Percentiles rank a stretch among this genome's conserved stretches.
Conservation (phyloP, 1,139 yeast species). For the Blastobotrys petasosporus region DNA sequence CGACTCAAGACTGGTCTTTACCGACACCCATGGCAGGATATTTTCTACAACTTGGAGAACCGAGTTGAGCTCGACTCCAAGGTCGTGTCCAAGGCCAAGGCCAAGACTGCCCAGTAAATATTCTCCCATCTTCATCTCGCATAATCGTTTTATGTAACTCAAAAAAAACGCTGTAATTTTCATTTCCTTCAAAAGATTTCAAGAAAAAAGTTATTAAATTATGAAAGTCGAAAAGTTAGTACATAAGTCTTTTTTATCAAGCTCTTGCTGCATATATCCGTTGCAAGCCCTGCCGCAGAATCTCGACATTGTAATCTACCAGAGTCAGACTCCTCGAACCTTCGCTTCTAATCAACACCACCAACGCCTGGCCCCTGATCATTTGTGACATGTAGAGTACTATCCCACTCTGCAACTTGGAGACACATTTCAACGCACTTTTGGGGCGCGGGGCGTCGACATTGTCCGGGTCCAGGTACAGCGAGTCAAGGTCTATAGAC, state of each 20-base stretch:
- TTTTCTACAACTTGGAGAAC: conserved; percentile 33
- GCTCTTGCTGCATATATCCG: conserved; percentile 50
- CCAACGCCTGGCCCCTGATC: conserved; percentile 89
- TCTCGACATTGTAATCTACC: conserved; percentile 82
- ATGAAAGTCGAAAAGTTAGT: too few species aligned
- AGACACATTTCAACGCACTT: conserved; percentile 50
- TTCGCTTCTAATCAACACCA: conserved; percentile 71
- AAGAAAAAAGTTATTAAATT: neutral
- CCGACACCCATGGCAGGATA: conserved; percentile 46
- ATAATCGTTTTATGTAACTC: neutral
- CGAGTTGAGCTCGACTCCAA: conserved; percentile 36
- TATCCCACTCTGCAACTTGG: conserved; percentile 75
- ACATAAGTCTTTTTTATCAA: too few species aligned
- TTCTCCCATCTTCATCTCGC: neutral
- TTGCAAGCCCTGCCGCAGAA: conserved; percentile 72
- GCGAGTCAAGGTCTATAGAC: conserved; percentile 69
- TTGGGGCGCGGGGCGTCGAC: conserved; percentile 24
- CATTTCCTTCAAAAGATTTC: neutral
- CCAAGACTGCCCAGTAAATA: conserved; percentile 17
- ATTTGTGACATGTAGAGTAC: conserved; percentile 79
- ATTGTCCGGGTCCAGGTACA: conserved; percentile 25
- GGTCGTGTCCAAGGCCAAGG: conserved; percentile 30
- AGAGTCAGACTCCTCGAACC: conserved; percentile 49
- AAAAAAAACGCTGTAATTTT: neutral
- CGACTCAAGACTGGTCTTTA: conserved; percentile 42